Evolutionary conservation across 768 basidiomycete genomes (phyloP), one percentile per base, ranked within the genome.

Genomic region (Dioszegia hungarica): DNA sequence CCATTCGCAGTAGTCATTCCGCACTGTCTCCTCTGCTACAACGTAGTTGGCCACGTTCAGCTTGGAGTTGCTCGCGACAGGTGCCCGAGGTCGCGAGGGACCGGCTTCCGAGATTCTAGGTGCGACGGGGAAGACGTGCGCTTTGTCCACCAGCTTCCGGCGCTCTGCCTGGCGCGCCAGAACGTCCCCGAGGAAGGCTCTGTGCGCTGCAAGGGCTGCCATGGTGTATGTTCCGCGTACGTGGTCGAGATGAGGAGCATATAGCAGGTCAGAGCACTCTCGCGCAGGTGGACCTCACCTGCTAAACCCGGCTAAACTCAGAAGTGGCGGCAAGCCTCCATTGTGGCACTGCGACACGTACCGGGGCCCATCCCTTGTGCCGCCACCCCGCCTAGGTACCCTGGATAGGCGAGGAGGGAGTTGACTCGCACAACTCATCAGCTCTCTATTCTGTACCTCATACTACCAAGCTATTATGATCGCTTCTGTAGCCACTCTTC

Each of bases 21-120:
- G 82, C 40, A 99, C 88, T 0, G 92, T 97, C 75, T 99, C 94
- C 72, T 99, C 94, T 60, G 91, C 90, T 1, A 89, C 86, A 15
- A 92, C 82, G 63, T 94, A 93, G 69, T 93, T 92, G 1, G 66
- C 50, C 6, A 72, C 64, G 40, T 68, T 71, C 10, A 49, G 44
- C 38, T 71, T 68, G 50, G 46, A 59, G 1, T 15, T 28, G 27
- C n/a, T 25, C 11, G 20, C 41, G 14, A 14, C 40, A n/a, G 57
- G 54, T 19, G 28, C 48, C 5, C 38, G 19, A 50, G 39, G 36
- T 34, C 43, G 29, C 24, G 52, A 46, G 24, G 51, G 45, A 17
- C 44, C 38, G 17, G 54, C n/a, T 46, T 37, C 43, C 14, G 55
- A 31, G 10, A 55, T 20, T 43, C 40, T 25, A 28, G 38, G 56